Percentiles rank a stretch among this genome's conserved stretches.
These are phyloP conservation scores for Alternaria arbusti DNA, from an alignment of 2,329 filamentous ascomycete species.

Conservation along the genomic window DNA sequence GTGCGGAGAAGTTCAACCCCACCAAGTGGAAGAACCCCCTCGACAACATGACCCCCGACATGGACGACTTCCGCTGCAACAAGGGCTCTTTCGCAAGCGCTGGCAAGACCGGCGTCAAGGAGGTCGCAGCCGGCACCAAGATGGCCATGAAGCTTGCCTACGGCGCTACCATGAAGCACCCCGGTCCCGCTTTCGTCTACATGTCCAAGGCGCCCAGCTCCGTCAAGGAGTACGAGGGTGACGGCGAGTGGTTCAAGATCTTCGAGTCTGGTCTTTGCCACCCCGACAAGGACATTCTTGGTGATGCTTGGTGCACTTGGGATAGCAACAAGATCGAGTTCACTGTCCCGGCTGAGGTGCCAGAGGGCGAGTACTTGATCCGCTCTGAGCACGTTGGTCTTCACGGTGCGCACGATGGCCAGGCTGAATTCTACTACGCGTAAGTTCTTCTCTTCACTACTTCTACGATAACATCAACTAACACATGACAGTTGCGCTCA, in stretches of 20 bases:
- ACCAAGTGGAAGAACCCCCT: constrained; percentile 30
- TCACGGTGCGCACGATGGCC: constrained; percentile 41
- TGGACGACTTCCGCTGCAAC: constrained; percentile 37
- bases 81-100: constrained; percentile 25
- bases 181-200: constrained; percentile 26
- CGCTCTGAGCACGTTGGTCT: constrained; percentile 54
- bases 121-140: constrained; percentile 24
- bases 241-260: constrained; percentile 41
- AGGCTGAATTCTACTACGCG: constrained; percentile 50
- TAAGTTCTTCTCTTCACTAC: neutral
- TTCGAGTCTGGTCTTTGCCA: constrained; percentile 21
- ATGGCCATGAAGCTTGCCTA: constrained; percentile 26
- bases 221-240: constrained; percentile 25
- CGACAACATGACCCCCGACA: constrained; percentile 27
- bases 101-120: constrained; percentile 10
- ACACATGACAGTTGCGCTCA: constrained; percentile 43
- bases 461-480: neutral
- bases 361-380: constrained; percentile 53
- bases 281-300: constrained; percentile 9
- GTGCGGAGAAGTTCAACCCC: constrained; percentile 28
- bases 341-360: constrained; percentile 46
- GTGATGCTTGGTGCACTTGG: constrained; percentile 29
- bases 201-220: constrained; percentile 34
- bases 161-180: constrained; percentile 26
- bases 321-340: constrained; percentile 22